Percentiles rank a stretch among this genome's conserved stretches.
These are phyloP conservation scores for Angomonas deanei DNA, from an alignment of 208 protist species.

Conservation along the genomic window DNA sequence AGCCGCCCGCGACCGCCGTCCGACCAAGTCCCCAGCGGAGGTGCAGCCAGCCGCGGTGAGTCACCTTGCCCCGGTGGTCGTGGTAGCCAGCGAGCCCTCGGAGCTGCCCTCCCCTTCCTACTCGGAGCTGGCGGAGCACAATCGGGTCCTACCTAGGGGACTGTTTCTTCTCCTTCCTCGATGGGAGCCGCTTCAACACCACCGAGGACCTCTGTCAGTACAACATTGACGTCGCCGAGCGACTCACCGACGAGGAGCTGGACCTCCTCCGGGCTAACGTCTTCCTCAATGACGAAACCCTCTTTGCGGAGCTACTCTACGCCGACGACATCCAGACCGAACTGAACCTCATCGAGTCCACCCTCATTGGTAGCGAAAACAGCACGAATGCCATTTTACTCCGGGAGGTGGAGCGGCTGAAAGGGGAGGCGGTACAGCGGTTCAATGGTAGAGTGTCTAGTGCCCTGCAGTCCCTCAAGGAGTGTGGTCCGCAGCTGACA, in stretches of 20 bases:
- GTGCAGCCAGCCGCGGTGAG: slow-evolving; percentile 1
- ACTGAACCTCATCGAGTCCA: slow-evolving; percentile 17
- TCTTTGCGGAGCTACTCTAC: slow-evolving; percentile 83
- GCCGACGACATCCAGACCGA: slow-evolving; percentile 59
- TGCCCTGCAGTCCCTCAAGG: not conserved
- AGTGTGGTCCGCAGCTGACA: not conserved
- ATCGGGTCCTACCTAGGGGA: not conserved
- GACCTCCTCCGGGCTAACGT: slow-evolving; percentile 48
- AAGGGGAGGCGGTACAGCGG: not conserved
- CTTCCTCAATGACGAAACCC: slow-evolving; percentile 66
- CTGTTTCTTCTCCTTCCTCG: slow-evolving; percentile 62
- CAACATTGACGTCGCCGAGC: slow-evolving; percentile 66
- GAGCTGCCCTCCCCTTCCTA: not conserved
- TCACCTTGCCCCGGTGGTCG: not conserved
- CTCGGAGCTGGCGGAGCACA: not conserved
- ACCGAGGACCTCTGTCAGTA: slow-evolving; percentile 61
- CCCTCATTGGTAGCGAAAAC: slow-evolving; percentile 21
- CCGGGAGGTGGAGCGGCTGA: not conserved
- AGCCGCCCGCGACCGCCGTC: not conserved
- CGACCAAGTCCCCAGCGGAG: not conserved
- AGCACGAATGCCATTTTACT: not conserved
- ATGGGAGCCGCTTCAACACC: slow-evolving; percentile 61
- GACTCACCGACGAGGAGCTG: slow-evolving; percentile 64
- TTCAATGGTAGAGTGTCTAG: not conserved
- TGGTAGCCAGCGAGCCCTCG: not conserved